Evolutionary conservation across 2,329 filamentous ascomycete genomes (phyloP).

Genomic region (Trichoderma aggressivum): DNA sequence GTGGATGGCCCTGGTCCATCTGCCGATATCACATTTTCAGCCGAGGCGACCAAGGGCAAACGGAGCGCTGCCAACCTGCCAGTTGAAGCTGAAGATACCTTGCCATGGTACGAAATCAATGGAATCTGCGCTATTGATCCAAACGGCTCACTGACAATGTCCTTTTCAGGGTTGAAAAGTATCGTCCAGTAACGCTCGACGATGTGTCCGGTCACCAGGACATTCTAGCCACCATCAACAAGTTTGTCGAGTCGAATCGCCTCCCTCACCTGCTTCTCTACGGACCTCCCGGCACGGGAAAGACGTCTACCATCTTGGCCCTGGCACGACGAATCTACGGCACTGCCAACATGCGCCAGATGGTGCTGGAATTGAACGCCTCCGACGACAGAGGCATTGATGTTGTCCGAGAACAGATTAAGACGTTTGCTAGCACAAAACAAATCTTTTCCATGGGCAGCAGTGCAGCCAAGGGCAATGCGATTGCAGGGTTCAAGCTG

Average conservation of each 20-base stretch:
- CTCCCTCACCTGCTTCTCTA: conserved; percentile 95
- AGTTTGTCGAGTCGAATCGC: conserved; percentile 91
- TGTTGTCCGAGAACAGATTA: conserved; percentile 97
- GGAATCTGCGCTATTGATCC: not conserved
- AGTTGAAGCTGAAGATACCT: conserved; percentile 85
- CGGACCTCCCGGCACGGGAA: conserved; percentile 92
- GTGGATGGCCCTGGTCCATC: conserved; percentile 48
- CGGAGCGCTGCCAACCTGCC: conserved; percentile 88
- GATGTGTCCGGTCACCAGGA: conserved; percentile 97
- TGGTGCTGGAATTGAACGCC: conserved; percentile 97
- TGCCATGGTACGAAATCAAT: conserved; percentile 71
- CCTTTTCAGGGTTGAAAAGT: conserved; percentile 84
- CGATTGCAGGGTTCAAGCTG: conserved; percentile 80
- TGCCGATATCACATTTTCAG: conserved; percentile 63
- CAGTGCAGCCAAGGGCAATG: conserved; percentile 41
- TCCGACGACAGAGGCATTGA: conserved; percentile 97
- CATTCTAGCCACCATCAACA: conserved; percentile 96
- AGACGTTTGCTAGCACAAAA: conserved; percentile 96
- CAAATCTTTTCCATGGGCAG: conserved; percentile 81
- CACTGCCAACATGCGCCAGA: conserved; percentile 86
- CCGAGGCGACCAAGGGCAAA: conserved; percentile 81
- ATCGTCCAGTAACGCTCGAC: conserved; percentile 79
- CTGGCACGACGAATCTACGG: conserved; percentile 93
- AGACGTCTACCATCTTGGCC: conserved; percentile 94
- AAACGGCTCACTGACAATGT: not conserved